Conservation (phyloP, 495 filamentous ascomycete genomes). For the Penicilliopsis zonata region DNA sequence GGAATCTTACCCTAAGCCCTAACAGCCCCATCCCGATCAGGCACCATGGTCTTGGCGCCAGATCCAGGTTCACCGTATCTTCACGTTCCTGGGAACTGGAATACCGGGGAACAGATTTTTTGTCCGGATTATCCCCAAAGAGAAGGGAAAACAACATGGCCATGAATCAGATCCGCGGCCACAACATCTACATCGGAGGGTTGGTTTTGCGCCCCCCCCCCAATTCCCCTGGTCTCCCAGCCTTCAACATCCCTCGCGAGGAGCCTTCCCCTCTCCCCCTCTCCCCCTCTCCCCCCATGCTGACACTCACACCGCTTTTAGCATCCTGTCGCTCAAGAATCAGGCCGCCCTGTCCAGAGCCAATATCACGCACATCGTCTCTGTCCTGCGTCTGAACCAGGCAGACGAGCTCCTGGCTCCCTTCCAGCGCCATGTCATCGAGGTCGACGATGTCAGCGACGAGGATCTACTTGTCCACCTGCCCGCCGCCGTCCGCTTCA, state of each 20-base stretch:
- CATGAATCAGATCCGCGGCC: slow-evolving; percentile 49
- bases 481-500: slow-evolving; percentile 63
- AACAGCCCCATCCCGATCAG: no score
- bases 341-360: slow-evolving; percentile 51
- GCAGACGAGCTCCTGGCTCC: slow-evolving; percentile 21
- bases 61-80: no score
- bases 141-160: slow-evolving; percentile 22
- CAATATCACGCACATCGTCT: slow-evolving; percentile 86
- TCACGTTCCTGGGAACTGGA: no score
- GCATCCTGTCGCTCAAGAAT: slow-evolving; percentile 64
- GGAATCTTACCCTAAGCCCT: no score
- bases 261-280: neutral
- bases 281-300: slow-evolving; percentile 9
- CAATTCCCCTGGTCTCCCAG: no score
- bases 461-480: slow-evolving; percentile 78
- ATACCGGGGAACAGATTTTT: no score
- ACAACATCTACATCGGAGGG: slow-evolving; percentile 77
- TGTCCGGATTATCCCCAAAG: no score
- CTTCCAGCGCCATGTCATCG: slow-evolving; percentile 63
- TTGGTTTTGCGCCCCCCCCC: slow-evolving; percentile 35
- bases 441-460: slow-evolving; percentile 79
- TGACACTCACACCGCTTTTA: slow-evolving; percentile 21
- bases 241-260: neutral
- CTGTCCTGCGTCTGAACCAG: slow-evolving; percentile 54
- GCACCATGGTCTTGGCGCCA: no score